A percentile compares a stretch with the other conserved stretches of the same genome.
phyloP scores from a whole-genome alignment of 2,329 filamentous ascomycete genomes.

The Fusarium concolor region DNA sequence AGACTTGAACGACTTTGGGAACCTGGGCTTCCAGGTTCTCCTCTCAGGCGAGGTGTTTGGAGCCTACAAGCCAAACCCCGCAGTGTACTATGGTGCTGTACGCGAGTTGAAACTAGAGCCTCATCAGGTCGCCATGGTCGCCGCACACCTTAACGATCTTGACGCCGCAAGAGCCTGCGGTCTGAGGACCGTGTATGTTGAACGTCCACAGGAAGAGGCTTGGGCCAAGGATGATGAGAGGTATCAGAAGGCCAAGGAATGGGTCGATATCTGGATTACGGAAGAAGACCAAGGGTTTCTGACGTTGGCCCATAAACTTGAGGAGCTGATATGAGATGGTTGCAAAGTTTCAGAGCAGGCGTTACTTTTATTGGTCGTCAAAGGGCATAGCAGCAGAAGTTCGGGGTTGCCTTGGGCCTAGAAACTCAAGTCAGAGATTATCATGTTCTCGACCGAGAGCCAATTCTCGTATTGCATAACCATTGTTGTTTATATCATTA shows the following conservation, averaged over 20 bases:
- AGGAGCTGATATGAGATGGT: slow-evolving; percentile 24
- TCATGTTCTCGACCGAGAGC: not conserved
- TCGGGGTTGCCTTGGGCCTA: not conserved
- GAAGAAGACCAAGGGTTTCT: slow-evolving; percentile 50
- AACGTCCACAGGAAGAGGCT: slow-evolving; percentile 73
- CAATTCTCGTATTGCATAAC: not conserved
- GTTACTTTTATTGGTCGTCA: not conserved
- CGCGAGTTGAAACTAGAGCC: slow-evolving; percentile 66
- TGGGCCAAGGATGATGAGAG: slow-evolving; percentile 64
- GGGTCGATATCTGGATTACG: slow-evolving; percentile 56
- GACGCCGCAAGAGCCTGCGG: slow-evolving; percentile 73
- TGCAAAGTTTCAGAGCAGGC: not conserved
- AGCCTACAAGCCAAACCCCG: slow-evolving; percentile 78
- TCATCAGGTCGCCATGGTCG: slow-evolving; percentile 78
- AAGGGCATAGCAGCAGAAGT: not conserved
- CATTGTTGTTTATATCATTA: not conserved
- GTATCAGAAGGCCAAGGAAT: slow-evolving; percentile 61
- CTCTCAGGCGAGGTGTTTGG: slow-evolving; percentile 77
- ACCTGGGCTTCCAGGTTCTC: slow-evolving; percentile 71
- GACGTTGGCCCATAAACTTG: slow-evolving; percentile 46
- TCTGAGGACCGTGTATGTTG: slow-evolving; percentile 79
- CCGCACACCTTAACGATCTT: slow-evolving; percentile 78
- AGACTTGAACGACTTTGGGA: slow-evolving; percentile 70
- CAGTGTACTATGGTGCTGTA: slow-evolving; percentile 76
- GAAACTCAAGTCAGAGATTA: not conserved